Evolutionary conservation across 2,329 filamentous ascomycete species (phyloP), one percentile per base, ranked within the genome.

Genomic region (Endothia cerciana): DNA sequence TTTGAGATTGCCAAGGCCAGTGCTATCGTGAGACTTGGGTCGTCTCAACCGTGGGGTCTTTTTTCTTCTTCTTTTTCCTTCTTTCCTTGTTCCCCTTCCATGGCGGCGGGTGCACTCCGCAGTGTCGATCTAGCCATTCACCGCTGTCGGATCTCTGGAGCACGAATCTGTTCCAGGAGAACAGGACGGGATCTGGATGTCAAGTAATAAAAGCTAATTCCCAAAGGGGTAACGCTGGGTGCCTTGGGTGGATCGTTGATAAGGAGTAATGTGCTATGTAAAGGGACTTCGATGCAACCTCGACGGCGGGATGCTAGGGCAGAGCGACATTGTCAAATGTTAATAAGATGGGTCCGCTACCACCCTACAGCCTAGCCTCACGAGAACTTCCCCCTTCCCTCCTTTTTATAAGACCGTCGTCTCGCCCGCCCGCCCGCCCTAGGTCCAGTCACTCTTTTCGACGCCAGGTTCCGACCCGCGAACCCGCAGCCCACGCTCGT

Each of bases 251-350:
- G 47, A 22, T 51, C 47, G 47, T 30, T 30, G 47, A 51, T 51
- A 51, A 51, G 47, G 22, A 30, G 13, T 11, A 28, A 11, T 4
- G 1, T 51, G 13, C 47, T 51, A 51, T 51, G 47, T 7, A 51
- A 51, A 51, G 47, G 28, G 47, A 25, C 28, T 5, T 6, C 47
- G 25, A 30, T 51, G 47, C 22, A 51, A 51, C 47, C 47, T 51
- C 47, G 47, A 30, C 47, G 47, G 17, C n/a, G 47, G 47, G 47
- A 51, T 51, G 47, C 47, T 13, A 28, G 47, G 13, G 25, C 11
- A 51, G 47, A 51, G 13, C 28, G 28, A 17, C 47, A 51, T 51
- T 51, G 47, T 51, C 47, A 51, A 51, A 51, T 51, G 7, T 51
- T 51, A 51, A 51, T 51, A 51, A 51, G 28, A 30, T 51, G 47